Conservation (phyloP, 495 filamentous ascomycete species). For the Neurospora africana region DNA sequence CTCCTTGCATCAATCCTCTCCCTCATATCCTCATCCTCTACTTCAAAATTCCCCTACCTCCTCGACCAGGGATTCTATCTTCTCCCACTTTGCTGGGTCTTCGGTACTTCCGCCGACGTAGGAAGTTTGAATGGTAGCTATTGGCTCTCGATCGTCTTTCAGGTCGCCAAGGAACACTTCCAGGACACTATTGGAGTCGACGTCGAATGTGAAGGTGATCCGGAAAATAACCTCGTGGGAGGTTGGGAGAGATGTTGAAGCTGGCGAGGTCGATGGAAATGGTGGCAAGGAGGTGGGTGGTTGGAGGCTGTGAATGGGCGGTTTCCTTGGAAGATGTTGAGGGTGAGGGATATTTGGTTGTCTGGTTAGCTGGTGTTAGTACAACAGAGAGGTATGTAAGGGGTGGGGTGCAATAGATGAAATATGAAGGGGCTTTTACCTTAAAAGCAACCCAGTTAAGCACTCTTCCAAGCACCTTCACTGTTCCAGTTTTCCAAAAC, state of each 20-base stretch:
- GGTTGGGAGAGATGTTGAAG: conserved; percentile 43
- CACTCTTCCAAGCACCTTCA: too few species aligned
- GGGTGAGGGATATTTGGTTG: conserved; percentile 85
- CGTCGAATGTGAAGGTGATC: conserved; percentile 75
- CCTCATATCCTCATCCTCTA: conserved; percentile 85
- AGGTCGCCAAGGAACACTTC: conserved; percentile 86
- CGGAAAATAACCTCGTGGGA: conserved; percentile 79
- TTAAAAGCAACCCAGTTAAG: too few species aligned
- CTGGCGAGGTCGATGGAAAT: conserved; percentile 82
- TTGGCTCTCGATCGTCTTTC: conserved; percentile 64
- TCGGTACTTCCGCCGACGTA: conserved; percentile 75
- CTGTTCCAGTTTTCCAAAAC: too few species aligned
- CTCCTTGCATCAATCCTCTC: conserved; percentile 81
- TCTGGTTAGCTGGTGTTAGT: conserved; percentile 31
- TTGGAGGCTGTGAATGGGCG: conserved; percentile 85
- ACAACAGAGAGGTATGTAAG: too few species aligned
- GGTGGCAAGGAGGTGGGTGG: conserved; percentile 69
- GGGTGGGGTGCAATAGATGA: too few species aligned
- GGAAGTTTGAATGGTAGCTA: conserved; percentile 12
- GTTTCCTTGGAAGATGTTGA: conserved; percentile 92
- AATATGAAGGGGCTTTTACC: too few species aligned
- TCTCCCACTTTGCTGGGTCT: conserved; percentile 75
- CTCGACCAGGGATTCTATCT: conserved; percentile 88
- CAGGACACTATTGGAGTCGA: conserved; percentile 84
- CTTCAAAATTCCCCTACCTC: conserved; percentile 89